Evolutionary conservation across 225 moss, liverwort and hornwort species (phyloP), one percentile per base, ranked within the genome.

Genomic region (Anthoceros angustus): DNA sequence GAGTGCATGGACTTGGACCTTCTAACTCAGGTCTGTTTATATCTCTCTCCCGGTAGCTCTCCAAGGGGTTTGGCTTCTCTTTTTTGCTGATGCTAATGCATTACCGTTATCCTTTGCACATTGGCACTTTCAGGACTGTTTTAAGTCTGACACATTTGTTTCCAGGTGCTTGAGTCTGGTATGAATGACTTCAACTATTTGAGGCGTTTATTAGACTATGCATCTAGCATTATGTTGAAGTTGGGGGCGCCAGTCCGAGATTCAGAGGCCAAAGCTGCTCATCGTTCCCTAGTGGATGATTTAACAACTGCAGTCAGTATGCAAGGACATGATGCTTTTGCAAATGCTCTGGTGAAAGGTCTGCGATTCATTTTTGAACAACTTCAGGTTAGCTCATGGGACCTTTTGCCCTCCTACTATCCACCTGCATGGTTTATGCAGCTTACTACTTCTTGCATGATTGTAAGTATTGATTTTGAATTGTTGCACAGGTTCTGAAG

Each of bases 1-100:
- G 89, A 98, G 70, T 87, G 77, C 69, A 98, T 98, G 98, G 98
- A 98, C 68, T 77, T 98, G 76, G 89, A 98, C 55, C 70, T 92
- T 67, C 80, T 98, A 8, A 71, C 85, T 68, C 88, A 89, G 88
- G 88, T 86, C 42, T 43, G 60, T 20, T 23, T 69, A 48, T n/a
- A 9, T 46, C 10, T 5, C n/a, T 63, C 65, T 66, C 10, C 65
- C 2, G 25, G 0, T 10, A 14, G 8, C 12, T 55, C 7, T 10
- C 14, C 6, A 5, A 10, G 9, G 62, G 11, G 11, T 39, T 12
- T 69, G 40, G n/a, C 32, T 20, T 7, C 16, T 63, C 25, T 14
- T 68, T 16, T 43, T 10, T 43, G 50, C 12, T 15, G 46, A 55
- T 18, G 8, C 7, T 55, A 18, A 7, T 55, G 55, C 49, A 50